A percentile compares a stretch with the other conserved stretches of the same genome.
Conservation (phyloP, 352 stramenopile species). For the Phytophthora sp. region DNA sequence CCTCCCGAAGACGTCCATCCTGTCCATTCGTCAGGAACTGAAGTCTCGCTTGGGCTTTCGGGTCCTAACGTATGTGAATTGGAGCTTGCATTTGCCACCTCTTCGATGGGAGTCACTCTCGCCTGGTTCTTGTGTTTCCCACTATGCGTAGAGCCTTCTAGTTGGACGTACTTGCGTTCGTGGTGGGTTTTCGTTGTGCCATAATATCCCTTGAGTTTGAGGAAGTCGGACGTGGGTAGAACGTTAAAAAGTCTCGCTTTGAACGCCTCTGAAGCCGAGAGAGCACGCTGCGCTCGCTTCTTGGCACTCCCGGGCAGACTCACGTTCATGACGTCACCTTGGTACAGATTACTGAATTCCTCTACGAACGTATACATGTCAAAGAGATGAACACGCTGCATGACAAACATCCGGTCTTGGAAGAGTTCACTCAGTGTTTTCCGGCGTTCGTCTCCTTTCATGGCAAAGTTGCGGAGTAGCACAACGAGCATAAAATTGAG, state of each 20-base stretch:
- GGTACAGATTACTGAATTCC: conserved; percentile 78
- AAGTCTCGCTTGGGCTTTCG: conserved; percentile 21
- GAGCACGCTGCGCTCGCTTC: conserved; percentile 62
- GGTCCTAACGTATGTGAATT: conserved; percentile 2
- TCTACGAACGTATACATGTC: conserved; percentile 81
- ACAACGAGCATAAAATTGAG: conserved; percentile 90
- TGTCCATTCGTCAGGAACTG: conserved; percentile 30
- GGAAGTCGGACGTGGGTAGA: conserved; percentile 66
- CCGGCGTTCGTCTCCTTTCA: conserved; percentile 85
- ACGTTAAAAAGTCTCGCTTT: conserved; percentile 66
- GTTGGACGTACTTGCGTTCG: conserved; percentile 31
- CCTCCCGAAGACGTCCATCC: conserved; percentile 26
- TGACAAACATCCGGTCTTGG: conserved; percentile 79
- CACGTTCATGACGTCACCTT: conserved; percentile 80
- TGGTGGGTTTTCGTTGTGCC: conserved; percentile 29
- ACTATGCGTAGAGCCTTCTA: conserved; percentile 2
- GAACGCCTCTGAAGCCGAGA: conserved; percentile 66
- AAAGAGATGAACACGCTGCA: conserved; percentile 80
- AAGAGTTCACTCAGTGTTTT: conserved; percentile 76
- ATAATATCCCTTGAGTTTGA: conserved; percentile 70
- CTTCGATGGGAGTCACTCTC: conserved; percentile 29
- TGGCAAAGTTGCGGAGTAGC: conserved; percentile 81
- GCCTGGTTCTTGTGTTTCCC: conserved; percentile 34
- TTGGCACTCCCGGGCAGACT: conserved; percentile 66
- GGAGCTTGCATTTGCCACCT: background rate